phyloP scores from a whole-genome alignment of 805 yeast genomes.

The Sugiyamaella mastotermitis region DNA sequence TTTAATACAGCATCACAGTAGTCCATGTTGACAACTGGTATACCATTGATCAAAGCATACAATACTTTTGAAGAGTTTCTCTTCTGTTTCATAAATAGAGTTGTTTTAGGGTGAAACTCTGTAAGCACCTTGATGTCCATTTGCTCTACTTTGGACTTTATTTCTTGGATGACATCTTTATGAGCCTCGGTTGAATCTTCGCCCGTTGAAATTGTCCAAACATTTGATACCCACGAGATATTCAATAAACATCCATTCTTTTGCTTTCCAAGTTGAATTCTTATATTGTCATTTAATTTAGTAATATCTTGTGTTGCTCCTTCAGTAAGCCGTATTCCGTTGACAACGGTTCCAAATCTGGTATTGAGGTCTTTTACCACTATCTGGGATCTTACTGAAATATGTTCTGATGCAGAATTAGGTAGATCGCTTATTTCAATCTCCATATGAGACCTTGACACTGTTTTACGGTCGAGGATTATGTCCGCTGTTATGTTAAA shows the following conservation, averaged over 20 bases:
- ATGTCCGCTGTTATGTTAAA: constrained; percentile 11
- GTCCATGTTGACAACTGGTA: constrained; percentile 28
- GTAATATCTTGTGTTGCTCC: constrained; percentile 6
- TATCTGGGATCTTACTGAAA: constrained; percentile 16
- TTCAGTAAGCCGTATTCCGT: constrained; percentile 7
- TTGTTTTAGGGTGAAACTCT: constrained; percentile 21
- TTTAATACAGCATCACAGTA: constrained; percentile 21
- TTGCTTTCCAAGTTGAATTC: constrained; percentile 20
- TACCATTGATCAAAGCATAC: constrained; percentile 29
- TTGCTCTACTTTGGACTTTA: constrained; percentile 17
- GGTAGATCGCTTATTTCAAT: constrained; percentile 16
- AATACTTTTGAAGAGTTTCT: constrained; percentile 26
- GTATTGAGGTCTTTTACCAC: constrained; percentile 22
- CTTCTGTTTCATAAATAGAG: constrained; percentile 24
- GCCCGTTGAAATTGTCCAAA: constrained; percentile 23
- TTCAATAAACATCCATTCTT: constrained; percentile 14
- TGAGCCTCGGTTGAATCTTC: constrained; percentile 13
- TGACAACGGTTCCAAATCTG: constrained; percentile 23
- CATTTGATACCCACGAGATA: constrained; percentile 24
- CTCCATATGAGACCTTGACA: constrained; percentile 24
- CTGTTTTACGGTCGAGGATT: constrained; percentile 19
- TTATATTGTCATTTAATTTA: constrained; percentile 1
- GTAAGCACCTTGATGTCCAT: constrained; percentile 27
- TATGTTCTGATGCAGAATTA: constrained; percentile 15
- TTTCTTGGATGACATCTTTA: constrained; percentile 14